Base-by-base conservation (phyloP, 805 yeast species). In the Sporopachydermia quercuum region DNA sequence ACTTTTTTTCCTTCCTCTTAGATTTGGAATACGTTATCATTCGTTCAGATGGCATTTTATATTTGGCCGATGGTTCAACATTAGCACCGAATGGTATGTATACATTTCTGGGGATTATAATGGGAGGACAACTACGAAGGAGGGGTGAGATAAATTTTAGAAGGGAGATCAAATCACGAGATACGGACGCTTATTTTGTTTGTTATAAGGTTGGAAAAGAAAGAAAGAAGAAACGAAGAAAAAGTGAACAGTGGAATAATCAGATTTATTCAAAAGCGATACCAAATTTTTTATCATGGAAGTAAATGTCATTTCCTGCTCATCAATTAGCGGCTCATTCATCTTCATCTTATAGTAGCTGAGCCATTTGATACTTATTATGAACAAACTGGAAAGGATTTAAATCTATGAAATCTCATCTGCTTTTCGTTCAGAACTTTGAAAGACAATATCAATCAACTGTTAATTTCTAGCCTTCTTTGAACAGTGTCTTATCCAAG, bases 11-110 rank as follows among this genome's bases (percentile, higher is more conserved):
- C 1, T 52, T 54, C 36, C 49, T 61, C 3, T 47, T 61, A 38
- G 62, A 67, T 37, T 49, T 65, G 11, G 57, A 52, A 14, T 66
- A 58, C 16, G 68, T 73, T 3, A 40, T 47, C 16, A 52, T 67
- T 11, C 51, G 54, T 3, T 38, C 40, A 8, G 53, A 54, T 14
- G 58, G 60, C 16, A 42, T 39, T 8, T 40, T 65, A 15, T 41
- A 40, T 14, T 39, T 57, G 15, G 43, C 40, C 6, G 57, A 57
- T 40, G 54, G 54, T 13, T 39, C 50, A 13, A 42, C 41, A 3
- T 40, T 49, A 8, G 36, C 47, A 1, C 52, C 56, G 3, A 54
- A 57, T 34, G 58, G 58, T 54, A 44, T 5, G 53, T 41, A 19
- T 16, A 23, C 8, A 23, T 23, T 23, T 8, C n/a, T 23, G 8